Base-by-base conservation (phyloP, 495 filamentous ascomycete genomes). In the Echria macrotheca region DNA sequence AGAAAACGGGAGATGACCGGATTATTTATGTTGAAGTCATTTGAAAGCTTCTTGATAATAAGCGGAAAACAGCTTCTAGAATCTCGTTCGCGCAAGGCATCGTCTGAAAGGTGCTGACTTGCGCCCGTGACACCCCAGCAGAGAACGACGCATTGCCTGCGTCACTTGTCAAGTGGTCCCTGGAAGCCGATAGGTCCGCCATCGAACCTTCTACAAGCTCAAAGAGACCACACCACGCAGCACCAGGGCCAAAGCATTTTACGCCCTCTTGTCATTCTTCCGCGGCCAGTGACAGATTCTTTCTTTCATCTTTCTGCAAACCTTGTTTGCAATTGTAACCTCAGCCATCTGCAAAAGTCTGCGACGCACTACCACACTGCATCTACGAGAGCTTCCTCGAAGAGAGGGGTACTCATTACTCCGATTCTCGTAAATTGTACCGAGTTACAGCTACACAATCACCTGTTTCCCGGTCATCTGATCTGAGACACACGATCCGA, bases 141-240 rank as follows among this genome's bases (percentile, higher is more conserved):
- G 31, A 32, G 31, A 35, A 21, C 35, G 39, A 57, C 57, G 60
- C 52, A 57, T 47, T 26, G 42, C 38, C 54, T 63, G 60, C 60
- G 60, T 63, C 60, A 63, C 58, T 50, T 32, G 19, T 32, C 46
- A 37, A 29, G 17, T 41, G n/a, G 40, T 51, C 52, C 49, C 22
- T 22, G 45, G 45, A 55, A 54, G 33, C 50, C 49, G 51, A 65
- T 65, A 63, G 59, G 61, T 50, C 51, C 35, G 17, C 52, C 50
- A 33, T 63, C 61, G 61, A 65, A 65, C 32, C 50, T 65, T 65
- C 61, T 63, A 65, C 59, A 61, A 54, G 32, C 58, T 51, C 29
- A 18, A 19, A 15, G 21, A 45, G 29, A 37, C 32, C 57, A 44
- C 47, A 44, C 60, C 33, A 49, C 50, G 10, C 42, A 19, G 26